phyloP scores from a whole-genome alignment of 495 filamentous ascomycete genomes.

The Hypoxylon lienhwacheense region DNA sequence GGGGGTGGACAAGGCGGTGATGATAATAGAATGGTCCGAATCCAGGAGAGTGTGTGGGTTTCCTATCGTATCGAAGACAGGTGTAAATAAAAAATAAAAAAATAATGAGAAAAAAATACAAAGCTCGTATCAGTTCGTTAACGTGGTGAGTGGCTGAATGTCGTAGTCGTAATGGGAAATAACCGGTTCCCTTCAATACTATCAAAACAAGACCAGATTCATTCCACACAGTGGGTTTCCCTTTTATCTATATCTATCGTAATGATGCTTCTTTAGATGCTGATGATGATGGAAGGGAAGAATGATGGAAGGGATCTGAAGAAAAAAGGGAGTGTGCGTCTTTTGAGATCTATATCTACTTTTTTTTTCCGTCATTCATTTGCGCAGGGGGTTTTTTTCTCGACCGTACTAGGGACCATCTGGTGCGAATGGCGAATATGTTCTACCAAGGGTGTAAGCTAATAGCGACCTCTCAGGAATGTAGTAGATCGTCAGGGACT shows the following conservation, averaged over 20 bases:
- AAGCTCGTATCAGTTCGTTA: conserved; percentile 29
- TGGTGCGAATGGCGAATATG: conserved; percentile 24
- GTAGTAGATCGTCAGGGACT: conserved; percentile 15
- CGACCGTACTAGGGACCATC: conserved; percentile 27
- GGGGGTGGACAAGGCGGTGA: conserved; percentile 13
- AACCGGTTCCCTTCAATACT: conserved; percentile 35
- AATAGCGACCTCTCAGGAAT: too few relatives aligned
- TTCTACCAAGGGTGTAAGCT: not conserved
- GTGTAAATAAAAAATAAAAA: too few relatives aligned
- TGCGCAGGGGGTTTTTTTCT: conserved; percentile 24
- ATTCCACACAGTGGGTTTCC: conserved; percentile 33
- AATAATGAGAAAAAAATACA: too few relatives aligned
- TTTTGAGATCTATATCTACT: conserved; percentile 37
- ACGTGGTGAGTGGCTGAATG: conserved; percentile 27
- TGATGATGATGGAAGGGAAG: conserved; percentile 31
- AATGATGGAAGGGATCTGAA: conserved; percentile 29
- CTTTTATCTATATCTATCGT: conserved; percentile 2
- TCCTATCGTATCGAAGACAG: too few relatives aligned
- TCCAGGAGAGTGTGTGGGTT: conserved; percentile 26
- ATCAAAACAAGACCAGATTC: conserved; percentile 26
- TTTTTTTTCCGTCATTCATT: conserved; percentile 17
- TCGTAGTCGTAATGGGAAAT: conserved; percentile 30
- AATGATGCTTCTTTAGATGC: conserved; percentile 9
- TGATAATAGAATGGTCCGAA: conserved; percentile 32
- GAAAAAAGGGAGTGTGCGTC: conserved; percentile 24